Percentiles rank a stretch among this genome's conserved stretches.
phyloP scores from a whole-genome alignment of 2,329 filamentous ascomycete species.

The Paraconiothyrium sp. region DNA sequence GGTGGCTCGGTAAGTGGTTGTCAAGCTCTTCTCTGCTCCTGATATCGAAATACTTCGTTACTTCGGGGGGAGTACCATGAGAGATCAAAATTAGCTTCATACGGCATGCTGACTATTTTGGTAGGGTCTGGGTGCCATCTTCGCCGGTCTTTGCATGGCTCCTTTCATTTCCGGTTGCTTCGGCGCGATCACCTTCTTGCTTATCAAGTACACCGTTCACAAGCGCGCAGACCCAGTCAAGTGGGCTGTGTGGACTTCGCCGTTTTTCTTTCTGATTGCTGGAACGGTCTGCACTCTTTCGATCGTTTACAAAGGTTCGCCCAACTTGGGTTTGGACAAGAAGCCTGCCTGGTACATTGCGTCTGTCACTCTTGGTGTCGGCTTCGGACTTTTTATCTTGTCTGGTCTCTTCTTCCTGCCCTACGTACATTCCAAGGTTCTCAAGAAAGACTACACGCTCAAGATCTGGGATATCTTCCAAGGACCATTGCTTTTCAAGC shows the following conservation, averaged over 20 bases:
- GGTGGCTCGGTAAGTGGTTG: conserved; percentile 56
- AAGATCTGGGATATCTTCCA: conserved; percentile 69
- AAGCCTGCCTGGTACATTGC: conserved; percentile 74
- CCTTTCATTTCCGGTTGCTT: conserved; percentile 73
- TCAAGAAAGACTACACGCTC: conserved; percentile 73
- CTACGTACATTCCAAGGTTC: conserved; percentile 71
- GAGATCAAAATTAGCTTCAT: not conserved
- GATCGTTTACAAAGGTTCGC: conserved; percentile 83
- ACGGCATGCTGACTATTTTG: not conserved
- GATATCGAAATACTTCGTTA: not conserved
- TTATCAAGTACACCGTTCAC: conserved; percentile 77
- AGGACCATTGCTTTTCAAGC: conserved; percentile 67
- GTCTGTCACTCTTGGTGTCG: conserved; percentile 71
- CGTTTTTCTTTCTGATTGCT: conserved; percentile 80
- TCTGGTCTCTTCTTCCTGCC: conserved; percentile 77
- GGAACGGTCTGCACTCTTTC: conserved; percentile 78
- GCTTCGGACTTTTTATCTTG: conserved; percentile 67
- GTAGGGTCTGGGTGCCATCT: conserved; percentile 70
- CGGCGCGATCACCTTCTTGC: conserved; percentile 73
- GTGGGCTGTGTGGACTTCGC: conserved; percentile 77
- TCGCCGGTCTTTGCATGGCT: conserved; percentile 74
- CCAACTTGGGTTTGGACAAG: conserved; percentile 70
- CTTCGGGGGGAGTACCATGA: not conserved
- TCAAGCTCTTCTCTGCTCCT: not conserved
- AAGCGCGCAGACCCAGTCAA: conserved; percentile 74